Percentiles rank a stretch among this genome's conserved stretches.
Conservation (phyloP, 331 rosid species). For the Cydonia oblonga region DNA sequence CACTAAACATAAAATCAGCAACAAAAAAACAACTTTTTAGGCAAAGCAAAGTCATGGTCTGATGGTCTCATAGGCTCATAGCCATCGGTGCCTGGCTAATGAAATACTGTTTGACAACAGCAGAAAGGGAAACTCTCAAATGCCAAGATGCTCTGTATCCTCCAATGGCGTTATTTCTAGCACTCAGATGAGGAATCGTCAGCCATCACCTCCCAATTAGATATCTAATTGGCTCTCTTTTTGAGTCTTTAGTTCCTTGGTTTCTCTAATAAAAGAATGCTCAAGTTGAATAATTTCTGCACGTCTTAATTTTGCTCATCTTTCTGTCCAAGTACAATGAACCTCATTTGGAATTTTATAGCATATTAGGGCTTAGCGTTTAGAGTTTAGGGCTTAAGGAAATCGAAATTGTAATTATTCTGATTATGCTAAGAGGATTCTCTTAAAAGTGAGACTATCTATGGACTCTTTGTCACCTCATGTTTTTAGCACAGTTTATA, state of each 20-base stretch:
- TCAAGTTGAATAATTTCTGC: not conserved
- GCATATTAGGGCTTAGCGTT: no score
- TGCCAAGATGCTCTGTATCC: no score
- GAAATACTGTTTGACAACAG: not conserved
- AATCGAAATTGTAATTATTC: not conserved
- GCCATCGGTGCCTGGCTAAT: not conserved
- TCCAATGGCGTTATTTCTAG: not conserved
- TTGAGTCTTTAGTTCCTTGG: not conserved
- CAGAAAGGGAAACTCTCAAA: not conserved
- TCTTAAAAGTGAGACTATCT: no score
- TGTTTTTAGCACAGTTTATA: no score
- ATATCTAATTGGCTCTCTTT: not conserved
- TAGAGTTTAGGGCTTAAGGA: not conserved
- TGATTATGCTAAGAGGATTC: no score
- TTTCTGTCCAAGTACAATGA: conserved; percentile 2
- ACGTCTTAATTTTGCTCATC: not conserved
- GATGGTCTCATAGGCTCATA: not conserved
- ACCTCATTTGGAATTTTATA: not conserved
- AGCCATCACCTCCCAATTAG: not conserved
- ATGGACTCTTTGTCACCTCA: no score
- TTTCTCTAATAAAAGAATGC: not conserved
- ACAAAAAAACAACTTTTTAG: not conserved
- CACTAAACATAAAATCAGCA: conserved; percentile 1
- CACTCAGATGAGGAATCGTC: no score
- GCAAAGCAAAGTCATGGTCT: not conserved